Evolutionary conservation across 2,329 filamentous ascomycete species (phyloP).

Genomic region (Penicillium rolfsii): DNA sequence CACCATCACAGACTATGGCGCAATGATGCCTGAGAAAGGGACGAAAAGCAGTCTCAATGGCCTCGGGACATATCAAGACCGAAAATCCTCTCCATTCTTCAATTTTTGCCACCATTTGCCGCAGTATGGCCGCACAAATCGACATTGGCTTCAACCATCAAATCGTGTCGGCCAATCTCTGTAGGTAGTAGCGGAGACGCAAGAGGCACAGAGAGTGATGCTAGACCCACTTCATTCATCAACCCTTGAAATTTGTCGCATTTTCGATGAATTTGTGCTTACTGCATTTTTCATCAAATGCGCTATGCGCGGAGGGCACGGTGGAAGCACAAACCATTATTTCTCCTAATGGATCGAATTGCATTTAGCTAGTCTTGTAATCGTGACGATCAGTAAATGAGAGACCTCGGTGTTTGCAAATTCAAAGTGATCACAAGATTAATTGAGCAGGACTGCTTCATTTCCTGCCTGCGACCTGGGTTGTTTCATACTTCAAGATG

Average conservation of each 20-base stretch:
- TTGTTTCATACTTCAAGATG: conserved; percentile 29
- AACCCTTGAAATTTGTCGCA: not conserved
- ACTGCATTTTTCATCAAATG: not conserved
- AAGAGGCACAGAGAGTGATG: not conserved
- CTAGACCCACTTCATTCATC: not conserved
- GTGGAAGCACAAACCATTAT: not conserved
- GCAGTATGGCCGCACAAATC: conserved; percentile 4
- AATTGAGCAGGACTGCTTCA: conserved; percentile 19
- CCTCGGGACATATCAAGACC: not conserved
- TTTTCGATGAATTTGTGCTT: not conserved
- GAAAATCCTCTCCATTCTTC: not conserved
- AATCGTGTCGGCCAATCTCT: not conserved
- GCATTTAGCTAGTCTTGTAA: too few relatives aligned
- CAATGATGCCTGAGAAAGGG: not conserved
- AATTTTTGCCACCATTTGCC: not conserved
- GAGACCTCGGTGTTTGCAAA: conserved; percentile 2
- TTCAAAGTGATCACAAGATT: conserved; percentile 9
- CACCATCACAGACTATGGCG: too few relatives aligned
- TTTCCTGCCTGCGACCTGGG: conserved; percentile 27
- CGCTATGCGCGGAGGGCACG: not conserved
- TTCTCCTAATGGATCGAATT: too few relatives aligned
- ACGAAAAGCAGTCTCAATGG: not conserved
- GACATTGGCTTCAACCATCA: not conserved
- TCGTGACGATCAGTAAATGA: not conserved
- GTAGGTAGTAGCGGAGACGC: not conserved